Evolutionary conservation across 2,329 filamentous ascomycete genomes (phyloP).

Genomic region (Alternaria sp.): DNA sequence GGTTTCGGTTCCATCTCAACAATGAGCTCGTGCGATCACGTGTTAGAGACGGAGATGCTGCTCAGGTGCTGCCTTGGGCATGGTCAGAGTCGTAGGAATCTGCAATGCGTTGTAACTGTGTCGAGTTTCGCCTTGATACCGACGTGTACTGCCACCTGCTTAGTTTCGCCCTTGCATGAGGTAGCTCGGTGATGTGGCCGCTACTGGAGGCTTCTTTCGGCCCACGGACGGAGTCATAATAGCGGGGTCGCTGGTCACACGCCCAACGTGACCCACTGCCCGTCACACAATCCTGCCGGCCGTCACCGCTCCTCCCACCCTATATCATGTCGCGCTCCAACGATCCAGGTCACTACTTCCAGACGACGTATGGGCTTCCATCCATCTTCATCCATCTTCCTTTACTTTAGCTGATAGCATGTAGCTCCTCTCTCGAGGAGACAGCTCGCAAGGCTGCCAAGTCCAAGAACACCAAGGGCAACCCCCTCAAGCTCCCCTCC

Average conservation of each 20-base stretch:
- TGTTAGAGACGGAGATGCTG: not conserved
- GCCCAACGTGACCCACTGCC: slow-evolving; percentile 7
- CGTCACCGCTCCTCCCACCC: slow-evolving; percentile 16
- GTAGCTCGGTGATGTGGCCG: not conserved
- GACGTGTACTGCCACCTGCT: not conserved
- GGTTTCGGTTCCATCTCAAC: not conserved
- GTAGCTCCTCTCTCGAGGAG: slow-evolving; percentile 58
- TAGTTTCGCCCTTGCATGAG: not conserved
- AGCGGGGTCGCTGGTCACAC: slow-evolving; percentile 14
- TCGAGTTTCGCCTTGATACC: not conserved
- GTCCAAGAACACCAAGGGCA: slow-evolving; percentile 81
- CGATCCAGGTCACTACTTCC: slow-evolving; percentile 85
- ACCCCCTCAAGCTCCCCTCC: slow-evolving; percentile 79
- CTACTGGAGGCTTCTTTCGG: not conserved
- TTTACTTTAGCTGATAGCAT: slow-evolving; percentile 22
- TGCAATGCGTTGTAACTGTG: not conserved
- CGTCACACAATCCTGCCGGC: not conserved
- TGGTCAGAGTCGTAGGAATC: not conserved
- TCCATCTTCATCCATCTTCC: not conserved
- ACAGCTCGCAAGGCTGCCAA: slow-evolving; percentile 71
- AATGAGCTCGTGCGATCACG: not conserved
- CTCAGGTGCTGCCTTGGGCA: not conserved
- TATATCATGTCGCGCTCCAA: slow-evolving; percentile 49
- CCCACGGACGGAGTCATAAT: slow-evolving; percentile 5
- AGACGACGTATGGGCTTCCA: slow-evolving; percentile 75